Evolutionary conservation across 140 eudicot species (phyloP).

Genomic region (Oenanthe javanica): DNA sequence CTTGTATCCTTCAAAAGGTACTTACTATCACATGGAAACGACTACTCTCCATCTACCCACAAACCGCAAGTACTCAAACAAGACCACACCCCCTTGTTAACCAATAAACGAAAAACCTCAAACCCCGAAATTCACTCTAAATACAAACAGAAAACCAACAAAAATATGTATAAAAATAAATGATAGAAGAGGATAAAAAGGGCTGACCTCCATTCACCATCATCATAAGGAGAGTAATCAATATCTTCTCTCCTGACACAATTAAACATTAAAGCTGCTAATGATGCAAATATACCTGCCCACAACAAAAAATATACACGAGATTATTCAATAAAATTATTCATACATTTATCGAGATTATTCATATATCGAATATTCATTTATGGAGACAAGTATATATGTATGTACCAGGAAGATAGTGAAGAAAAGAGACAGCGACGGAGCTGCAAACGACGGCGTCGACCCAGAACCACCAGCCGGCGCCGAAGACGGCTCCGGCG

Average conservation of each 20-base stretch:
- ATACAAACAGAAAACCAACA: not conserved
- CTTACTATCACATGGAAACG: not conserved
- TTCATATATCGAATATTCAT: too few species aligned
- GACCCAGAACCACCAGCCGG: conserved; percentile 97
- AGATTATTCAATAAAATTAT: too few species aligned
- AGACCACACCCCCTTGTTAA: not conserved
- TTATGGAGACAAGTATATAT: too few species aligned
- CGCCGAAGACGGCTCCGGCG: conserved; percentile 74
- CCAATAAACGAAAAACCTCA: not conserved
- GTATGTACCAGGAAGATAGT: conserved; percentile 59
- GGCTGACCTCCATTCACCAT: conserved; percentile 79
- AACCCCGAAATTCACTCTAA: not conserved
- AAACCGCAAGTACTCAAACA: not conserved
- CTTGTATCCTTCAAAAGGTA: too few species aligned
- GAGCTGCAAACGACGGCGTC: conserved; percentile 86
- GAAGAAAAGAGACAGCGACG: conserved; percentile 68
- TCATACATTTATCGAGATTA: too few species aligned
- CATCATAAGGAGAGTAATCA: conserved; percentile 82
- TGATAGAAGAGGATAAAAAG: too few species aligned
- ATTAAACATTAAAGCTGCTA: conserved; percentile 91
- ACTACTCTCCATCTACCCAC: not conserved
- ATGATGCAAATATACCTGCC: conserved; percentile 52
- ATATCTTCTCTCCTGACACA: conserved; percentile 74
- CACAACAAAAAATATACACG: not conserved
- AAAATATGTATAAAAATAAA: too few species aligned